Base-by-base conservation (phyloP, 2,329 filamentous ascomycete genomes). In the Hirsutella rhossiliensis region DNA sequence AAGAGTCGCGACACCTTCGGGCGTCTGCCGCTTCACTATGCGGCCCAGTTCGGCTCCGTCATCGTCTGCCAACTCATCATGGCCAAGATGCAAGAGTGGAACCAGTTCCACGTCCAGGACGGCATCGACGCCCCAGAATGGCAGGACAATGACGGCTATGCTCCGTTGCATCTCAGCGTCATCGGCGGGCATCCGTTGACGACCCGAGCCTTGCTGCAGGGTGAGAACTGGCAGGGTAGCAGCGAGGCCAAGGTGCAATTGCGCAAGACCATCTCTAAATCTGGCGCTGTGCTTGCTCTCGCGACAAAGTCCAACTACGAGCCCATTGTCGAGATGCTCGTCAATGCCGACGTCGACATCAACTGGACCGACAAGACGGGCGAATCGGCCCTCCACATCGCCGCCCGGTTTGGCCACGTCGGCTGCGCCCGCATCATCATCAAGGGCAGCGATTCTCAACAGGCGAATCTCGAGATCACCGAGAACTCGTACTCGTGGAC, bases 401-500 rank as follows among this genome's bases (percentile, higher is more conserved):
- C 92, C 41, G 89, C 92, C 44, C 81, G 89, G 38, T 92, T 90
- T 55, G 88, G 88, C 15, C 85, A 94, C 56, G 74, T 77, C 15
- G 76, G 88, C 48, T 97, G 89, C 58, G 87, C 86, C 13, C 77
- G 73, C 46, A 79, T 87, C 19, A 68, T 98, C 19, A 62, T 97
- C 3, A 71, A 80, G 15, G 86, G 85, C 3, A 82, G 77, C 1
- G 64, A 71, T 6, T 69, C 76, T 38, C 85, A 92, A 52, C 87
- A 82, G 56, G 80, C 82, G 1, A 68, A 96, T 48, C 67, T 88
- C 1, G 84, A 95, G 54, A 66, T 94, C 31, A 66, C 75, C 0
- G 92, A 98, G 58, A 84, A 83, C 43, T 83, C 84, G 0, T 97
- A 94, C 57, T 80, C 83, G 3, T 98, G 92, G 90, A 96, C 92